Base-by-base conservation (phyloP, 1,139 yeast species). In the Saccharomyces hybrid region DNA sequence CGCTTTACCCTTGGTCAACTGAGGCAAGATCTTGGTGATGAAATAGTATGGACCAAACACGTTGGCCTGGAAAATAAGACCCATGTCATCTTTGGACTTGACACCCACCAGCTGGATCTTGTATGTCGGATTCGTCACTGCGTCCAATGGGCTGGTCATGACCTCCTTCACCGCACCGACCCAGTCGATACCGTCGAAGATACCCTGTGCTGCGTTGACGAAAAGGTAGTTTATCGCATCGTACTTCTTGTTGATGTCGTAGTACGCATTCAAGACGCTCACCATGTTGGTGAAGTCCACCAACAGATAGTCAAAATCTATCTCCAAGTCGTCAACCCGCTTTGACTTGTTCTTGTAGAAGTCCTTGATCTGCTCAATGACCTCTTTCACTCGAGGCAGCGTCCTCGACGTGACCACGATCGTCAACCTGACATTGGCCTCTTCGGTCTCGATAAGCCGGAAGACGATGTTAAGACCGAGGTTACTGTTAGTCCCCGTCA, bases 11-110 rank as follows among this genome's bases (percentile, higher is more conserved):
- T 83, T 83, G 14, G 74, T 68, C 26, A 90, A 73, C 46, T 84
- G 70, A 9, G 81, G 82, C 51, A 73, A 68, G 42, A 87, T 73
- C 61, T 78, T 84, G 62, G 84, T 87, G 48, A 88, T 74, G 53
- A 93, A 74, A 69, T 84, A 93, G 73, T 88, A 91, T 1, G 98
- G 99, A 0, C 96, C 96, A 71, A 95, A 88, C 12, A 91, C 96
- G 67, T 93, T 93, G 4, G 96, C 96, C 71, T 93, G 96, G 73
- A 93, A 95, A 4, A 90, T 91, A 42, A 87, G 73, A 0, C 99
- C 98, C 76, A 93, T 64, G 0, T 82, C 90, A 63, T 82, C 89
- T n/a, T 64, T 68, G 0, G 96, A 80, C 62, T 78, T 81, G 29
- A 84, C 82, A 2, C 97, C 96, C 2, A 80, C 76, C 56, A 79